Evolutionary conservation across 1,284 basidiomycete species (phyloP).

Genomic region (Sanghuangporus sanghuang): DNA sequence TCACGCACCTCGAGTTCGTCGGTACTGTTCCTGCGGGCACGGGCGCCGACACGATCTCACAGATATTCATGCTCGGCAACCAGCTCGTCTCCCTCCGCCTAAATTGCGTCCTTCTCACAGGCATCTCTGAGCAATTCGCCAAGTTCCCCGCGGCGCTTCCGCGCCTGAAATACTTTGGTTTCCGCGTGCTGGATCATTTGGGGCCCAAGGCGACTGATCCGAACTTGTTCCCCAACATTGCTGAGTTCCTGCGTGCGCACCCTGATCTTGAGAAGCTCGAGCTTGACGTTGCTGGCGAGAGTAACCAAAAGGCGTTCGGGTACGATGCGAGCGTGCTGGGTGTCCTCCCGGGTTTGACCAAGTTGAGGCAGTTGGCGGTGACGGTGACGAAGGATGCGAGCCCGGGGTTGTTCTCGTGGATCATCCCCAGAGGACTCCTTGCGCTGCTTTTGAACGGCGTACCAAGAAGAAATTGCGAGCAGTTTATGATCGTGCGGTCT

Average conservation of each 20-base stretch:
- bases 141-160: slow-evolving; percentile 36
- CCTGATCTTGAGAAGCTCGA: slow-evolving; percentile 46
- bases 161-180: slow-evolving; percentile 58
- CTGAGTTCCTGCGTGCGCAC: slow-evolving; percentile 59
- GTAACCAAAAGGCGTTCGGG: slow-evolving; percentile 45
- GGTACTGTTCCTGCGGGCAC: slow-evolving; percentile 43
- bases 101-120: slow-evolving; percentile 45
- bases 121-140: slow-evolving; percentile 45
- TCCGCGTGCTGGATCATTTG: slow-evolving; percentile 39
- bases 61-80: slow-evolving; percentile 52
- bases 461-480: slow-evolving; percentile 27
- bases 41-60: slow-evolving; percentile 45
- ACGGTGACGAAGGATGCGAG: slow-evolving; percentile 60
- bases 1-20: slow-evolving; percentile 57
- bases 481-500: slow-evolving; percentile 27
- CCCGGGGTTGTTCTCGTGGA: slow-evolving; percentile 59
- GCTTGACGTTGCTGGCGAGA: slow-evolving; percentile 45
- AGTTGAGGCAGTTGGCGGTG: slow-evolving; percentile 47
- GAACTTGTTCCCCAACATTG: slow-evolving; percentile 61
- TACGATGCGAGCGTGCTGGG: slow-evolving; percentile 68
- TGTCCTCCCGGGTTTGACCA: slow-evolving; percentile 52
- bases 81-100: slow-evolving; percentile 60
- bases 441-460: slow-evolving; percentile 47
- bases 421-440: slow-evolving; percentile 53
- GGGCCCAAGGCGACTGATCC: slow-evolving; percentile 45